These are phyloP conservation scores for Collybia nuda DNA, from an alignment of 768 basidiomycete species.

Conservation along the genomic window DNA sequence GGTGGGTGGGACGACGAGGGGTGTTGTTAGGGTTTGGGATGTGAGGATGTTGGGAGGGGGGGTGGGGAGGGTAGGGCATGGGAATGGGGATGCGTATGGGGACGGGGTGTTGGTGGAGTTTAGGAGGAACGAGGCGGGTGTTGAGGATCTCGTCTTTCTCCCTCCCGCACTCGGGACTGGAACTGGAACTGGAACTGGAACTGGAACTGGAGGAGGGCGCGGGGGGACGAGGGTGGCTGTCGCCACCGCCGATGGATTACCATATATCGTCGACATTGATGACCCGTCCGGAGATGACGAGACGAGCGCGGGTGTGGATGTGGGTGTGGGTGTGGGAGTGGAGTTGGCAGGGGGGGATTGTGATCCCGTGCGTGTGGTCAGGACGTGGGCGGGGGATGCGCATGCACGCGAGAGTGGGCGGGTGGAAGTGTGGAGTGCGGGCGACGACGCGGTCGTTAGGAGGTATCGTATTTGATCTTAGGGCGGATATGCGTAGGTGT, in stretches of 20 bases:
- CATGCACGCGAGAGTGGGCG: conserved; percentile 10
- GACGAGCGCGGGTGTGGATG: conserved; percentile 16
- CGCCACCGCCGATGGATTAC: conserved; percentile 59
- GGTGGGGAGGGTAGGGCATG: not conserved
- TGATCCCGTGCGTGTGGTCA: conserved; percentile 51
- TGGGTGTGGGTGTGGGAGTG: conserved; percentile 39
- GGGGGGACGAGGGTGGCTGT: conserved; percentile 38
- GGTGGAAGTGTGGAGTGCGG: conserved; percentile 52
- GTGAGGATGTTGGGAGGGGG: conserved; percentile 25
- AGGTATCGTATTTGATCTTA: conserved; percentile 34
- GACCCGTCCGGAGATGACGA: no score
- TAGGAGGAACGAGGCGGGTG: conserved; percentile 42
- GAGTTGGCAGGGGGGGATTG: conserved; percentile 65
- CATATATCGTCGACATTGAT: conserved; percentile 46
- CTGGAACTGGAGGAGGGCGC: conserved; percentile 9
- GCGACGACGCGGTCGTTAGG: conserved; percentile 64
- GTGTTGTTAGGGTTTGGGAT: conserved; percentile 58
- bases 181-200: not conserved
- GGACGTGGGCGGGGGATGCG: conserved; percentile 19
- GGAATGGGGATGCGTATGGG: not conserved
- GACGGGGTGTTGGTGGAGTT: conserved; percentile 38
- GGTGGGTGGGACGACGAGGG: conserved; percentile 57
- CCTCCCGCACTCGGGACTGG: no score
- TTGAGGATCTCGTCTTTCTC: conserved; percentile 50
- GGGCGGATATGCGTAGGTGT: no score